These are phyloP conservation scores for Helichrysum umbraculigerum DNA, from an alignment of 129 eudicot species.

Conservation along the genomic window DNA sequence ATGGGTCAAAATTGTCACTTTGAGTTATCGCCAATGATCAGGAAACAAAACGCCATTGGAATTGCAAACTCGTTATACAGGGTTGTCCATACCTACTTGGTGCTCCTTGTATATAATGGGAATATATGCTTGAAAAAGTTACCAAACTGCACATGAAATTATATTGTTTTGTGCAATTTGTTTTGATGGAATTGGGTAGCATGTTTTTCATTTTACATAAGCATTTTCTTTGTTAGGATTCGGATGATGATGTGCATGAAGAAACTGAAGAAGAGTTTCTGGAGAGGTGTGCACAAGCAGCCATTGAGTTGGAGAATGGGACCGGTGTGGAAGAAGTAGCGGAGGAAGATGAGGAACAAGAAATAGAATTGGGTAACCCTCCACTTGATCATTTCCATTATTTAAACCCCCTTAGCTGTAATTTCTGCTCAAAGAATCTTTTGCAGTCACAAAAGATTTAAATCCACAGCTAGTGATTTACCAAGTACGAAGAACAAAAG, in stretches of 20 bases:
- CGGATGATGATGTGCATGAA: conserved; percentile 61
- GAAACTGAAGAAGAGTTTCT: conserved; percentile 83
- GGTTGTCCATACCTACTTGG: not conserved
- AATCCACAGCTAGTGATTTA: not conserved
- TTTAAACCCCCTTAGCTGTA: conserved; percentile 9
- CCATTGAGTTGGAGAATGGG: conserved; percentile 63
- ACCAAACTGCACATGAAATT: not conserved
- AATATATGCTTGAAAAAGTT: not conserved
- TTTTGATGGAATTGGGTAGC: not conserved
- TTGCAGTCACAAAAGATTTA: not conserved
- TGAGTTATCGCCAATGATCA: not conserved
- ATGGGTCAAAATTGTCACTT: not conserved
- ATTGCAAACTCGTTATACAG: not conserved
- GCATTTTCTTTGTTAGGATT: conserved; percentile 22
- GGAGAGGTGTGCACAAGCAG: conserved; percentile 74
- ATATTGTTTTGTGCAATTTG: not conserved
- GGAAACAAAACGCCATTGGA: not conserved
- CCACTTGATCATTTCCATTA: conserved; percentile 11
- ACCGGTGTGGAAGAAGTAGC: conserved; percentile 61
- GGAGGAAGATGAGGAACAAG: conserved; percentile 62
- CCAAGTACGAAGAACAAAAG: not conserved
- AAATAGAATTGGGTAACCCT: conserved; percentile 63
- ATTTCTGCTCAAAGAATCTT: not conserved
- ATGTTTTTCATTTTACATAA: not conserved
- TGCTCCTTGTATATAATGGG: not conserved